Conservation (phyloP, 345 rosid species). For the Lepidium aucheri region DNA sequence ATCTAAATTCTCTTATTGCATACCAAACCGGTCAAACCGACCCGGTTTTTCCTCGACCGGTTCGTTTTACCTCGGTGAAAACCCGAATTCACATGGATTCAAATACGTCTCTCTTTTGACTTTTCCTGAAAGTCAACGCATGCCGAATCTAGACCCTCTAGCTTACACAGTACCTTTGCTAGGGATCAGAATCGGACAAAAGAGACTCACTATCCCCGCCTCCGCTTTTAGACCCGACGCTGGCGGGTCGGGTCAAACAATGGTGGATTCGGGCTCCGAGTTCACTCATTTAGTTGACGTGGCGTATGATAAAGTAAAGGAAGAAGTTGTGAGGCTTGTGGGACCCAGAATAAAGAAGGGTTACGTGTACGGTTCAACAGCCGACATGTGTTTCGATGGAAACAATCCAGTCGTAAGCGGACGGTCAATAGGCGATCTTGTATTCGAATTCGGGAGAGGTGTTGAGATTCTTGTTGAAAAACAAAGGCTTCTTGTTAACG, state of each 20-base stretch:
- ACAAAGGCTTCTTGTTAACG: constrained; percentile 42
- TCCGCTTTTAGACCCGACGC: constrained; percentile 50
- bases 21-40: constrained; percentile 34
- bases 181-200: constrained; percentile 55
- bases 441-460: constrained; percentile 51
- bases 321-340: constrained; percentile 43
- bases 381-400: constrained; percentile 68
- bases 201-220: constrained; percentile 34
- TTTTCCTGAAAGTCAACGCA: constrained; percentile 41
- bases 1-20: constrained; percentile 74
- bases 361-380: constrained; percentile 49
- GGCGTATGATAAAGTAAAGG: constrained; percentile 56
- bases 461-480: constrained; percentile 45
- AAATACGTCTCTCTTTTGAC: constrained; percentile 42
- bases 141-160: constrained; percentile 69
- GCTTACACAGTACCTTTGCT: constrained; percentile 68
- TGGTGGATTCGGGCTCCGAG: constrained; percentile 80
- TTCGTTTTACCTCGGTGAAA: constrained; percentile 60
- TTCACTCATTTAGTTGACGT: constrained; percentile 69
- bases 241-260: constrained; percentile 83
- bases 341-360: constrained; percentile 55
- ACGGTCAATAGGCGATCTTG: constrained; percentile 59
- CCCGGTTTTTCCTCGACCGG: constrained; percentile 41
- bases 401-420: constrained; percentile 31
- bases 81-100: constrained; percentile 51